These are phyloP conservation scores for Neurospora tetrasperma DNA, from an alignment of 495 filamentous ascomycete species.

Conservation along the genomic window DNA sequence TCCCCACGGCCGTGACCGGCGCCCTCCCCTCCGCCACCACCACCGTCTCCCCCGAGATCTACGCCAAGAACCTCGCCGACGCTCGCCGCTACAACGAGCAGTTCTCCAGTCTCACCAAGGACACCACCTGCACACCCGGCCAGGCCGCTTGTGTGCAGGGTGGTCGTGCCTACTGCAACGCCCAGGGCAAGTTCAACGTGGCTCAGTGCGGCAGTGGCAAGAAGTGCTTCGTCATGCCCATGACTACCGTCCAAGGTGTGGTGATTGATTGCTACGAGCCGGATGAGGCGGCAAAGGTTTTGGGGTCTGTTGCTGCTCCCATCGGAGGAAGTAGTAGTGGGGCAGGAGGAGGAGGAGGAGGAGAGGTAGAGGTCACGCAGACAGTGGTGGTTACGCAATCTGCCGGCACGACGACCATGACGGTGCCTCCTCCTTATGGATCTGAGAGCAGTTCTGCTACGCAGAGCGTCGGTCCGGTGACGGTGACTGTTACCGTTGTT, in stretches of 20 bases:
- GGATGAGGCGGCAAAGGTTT: conserved; percentile 14
- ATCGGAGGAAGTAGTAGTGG: background rate
- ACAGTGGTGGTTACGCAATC: background rate
- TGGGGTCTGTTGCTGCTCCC: conserved; percentile 13
- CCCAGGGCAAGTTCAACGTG: conserved; percentile 22
- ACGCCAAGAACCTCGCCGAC: conserved; percentile 24
- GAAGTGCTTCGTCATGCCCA: conserved; percentile 33
- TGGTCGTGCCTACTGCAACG: conserved; percentile 22
- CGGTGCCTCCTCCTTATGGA: background rate
- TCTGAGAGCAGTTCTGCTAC: background rate
- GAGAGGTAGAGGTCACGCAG: background rate
- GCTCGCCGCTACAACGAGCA: conserved; percentile 30
- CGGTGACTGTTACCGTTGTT: background rate
- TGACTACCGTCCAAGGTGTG: conserved; percentile 27
- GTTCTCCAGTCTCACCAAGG: conserved; percentile 26
- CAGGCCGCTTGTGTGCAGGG: conserved; percentile 35
- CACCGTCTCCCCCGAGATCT: conserved; percentile 26
- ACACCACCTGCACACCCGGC: conserved; percentile 25
- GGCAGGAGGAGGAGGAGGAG: background rate
- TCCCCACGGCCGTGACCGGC: conserved; percentile 29
- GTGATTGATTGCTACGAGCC: conserved; percentile 27
- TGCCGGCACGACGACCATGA: background rate
- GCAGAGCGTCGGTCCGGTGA: background rate
- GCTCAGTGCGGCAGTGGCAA: conserved; percentile 16
- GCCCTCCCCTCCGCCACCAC: conserved; percentile 20